Base-by-base conservation (phyloP, 2,329 filamentous ascomycete species). In the Monosporascus cannonballus region DNA sequence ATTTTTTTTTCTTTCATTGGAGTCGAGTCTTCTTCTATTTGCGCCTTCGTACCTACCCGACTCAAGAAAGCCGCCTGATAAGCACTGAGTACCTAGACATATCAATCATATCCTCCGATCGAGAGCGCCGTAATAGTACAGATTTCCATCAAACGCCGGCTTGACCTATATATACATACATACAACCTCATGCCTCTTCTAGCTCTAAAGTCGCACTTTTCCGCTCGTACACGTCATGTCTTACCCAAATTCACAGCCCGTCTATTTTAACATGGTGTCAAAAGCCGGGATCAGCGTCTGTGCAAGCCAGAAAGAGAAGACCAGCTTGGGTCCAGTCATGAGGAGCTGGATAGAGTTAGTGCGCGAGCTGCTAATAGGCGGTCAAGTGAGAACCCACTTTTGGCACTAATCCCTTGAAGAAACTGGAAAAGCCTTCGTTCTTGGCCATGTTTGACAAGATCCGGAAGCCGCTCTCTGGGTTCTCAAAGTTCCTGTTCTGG, bases 221-320 rank as follows among this genome's bases (percentile, higher is more conserved):
- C 24, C 8, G 17, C 6, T 25, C 24, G 17, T 25, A 46, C 25
- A 46, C 24, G 9, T 46, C 24, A 25, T 25, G 22, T 18, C 42
- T 17, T 27, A 30, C 42, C 4, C n/a, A 8, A 25, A 17, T 6
- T 7, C 5, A 7, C 14, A 15, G 42, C 7, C 9, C 9, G 27
- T 54, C 58, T 64, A 64, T 57, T 65, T 67, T 53, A 80, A 64
- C 58, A 73, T 72, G 53, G 62, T 69, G 62, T 84, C 89, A 72
- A 97, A 97, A 39, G 91, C 87, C 49, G 94, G 94, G 68, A 99
- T 99, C 65, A 99, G 79, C 30, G 94, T 97, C 79, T 99, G 94
- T 53, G 94, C 94, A 68, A 99, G 84, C 94, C 94, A 99, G 85
- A 99, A 99, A 56, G 92, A 96, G 79, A 99, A 99, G 58, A 97